Percentiles rank a stretch among this genome's conserved stretches.
phyloP scores from a whole-genome alignment of 352 stramenopile genomes.

The Pythium sukuiense region DNA sequence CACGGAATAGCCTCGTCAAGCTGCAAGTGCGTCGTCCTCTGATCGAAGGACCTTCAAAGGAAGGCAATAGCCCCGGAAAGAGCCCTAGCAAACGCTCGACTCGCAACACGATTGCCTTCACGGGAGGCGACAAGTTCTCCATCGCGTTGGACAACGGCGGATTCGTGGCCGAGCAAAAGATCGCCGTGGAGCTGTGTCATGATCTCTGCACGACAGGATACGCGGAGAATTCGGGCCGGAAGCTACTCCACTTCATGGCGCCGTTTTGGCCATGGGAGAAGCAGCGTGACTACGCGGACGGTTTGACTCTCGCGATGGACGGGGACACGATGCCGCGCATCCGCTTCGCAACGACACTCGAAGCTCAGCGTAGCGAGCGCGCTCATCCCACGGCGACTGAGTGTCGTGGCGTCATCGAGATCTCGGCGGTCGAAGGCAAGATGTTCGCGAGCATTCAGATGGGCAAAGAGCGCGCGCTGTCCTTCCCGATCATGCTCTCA shows the following conservation, averaged over 20 bases:
- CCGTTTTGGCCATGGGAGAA: slow-evolving; percentile 55
- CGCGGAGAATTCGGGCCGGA: slow-evolving; percentile 55
- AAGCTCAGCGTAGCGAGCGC: not conserved
- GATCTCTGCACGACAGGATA: slow-evolving; percentile 76
- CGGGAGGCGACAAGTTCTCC: slow-evolving; percentile 9
- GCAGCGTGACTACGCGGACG: slow-evolving; percentile 26
- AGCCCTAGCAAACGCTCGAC: not conserved
- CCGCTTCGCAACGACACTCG: slow-evolving; percentile 48
- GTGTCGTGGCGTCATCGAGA: slow-evolving; percentile 26
- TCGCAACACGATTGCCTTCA: slow-evolving; percentile 17
- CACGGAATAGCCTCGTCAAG: slow-evolving; percentile 30
- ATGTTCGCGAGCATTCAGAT: slow-evolving; percentile 23
- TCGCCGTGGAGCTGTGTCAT: slow-evolving; percentile 68
- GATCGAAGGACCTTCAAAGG: not conserved
- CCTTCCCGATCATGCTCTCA: slow-evolving; percentile 32
- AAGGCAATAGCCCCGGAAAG: not conserved
- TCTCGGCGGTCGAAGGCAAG: slow-evolving; percentile 25
- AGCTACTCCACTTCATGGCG: slow-evolving; percentile 67
- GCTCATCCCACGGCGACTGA: slow-evolving; percentile 6
- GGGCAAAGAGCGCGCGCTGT: slow-evolving; percentile 31
- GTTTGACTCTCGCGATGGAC: slow-evolving; percentile 38
- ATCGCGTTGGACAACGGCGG: slow-evolving; percentile 29
- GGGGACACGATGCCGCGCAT: slow-evolving; percentile 39
- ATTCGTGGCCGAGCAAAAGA: slow-evolving; percentile 48
- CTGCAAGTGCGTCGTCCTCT: slow-evolving; percentile 22